These are phyloP conservation scores for Verbascum thapsus DNA, from an alignment of 257 asterid species.

Conservation along the genomic window DNA sequence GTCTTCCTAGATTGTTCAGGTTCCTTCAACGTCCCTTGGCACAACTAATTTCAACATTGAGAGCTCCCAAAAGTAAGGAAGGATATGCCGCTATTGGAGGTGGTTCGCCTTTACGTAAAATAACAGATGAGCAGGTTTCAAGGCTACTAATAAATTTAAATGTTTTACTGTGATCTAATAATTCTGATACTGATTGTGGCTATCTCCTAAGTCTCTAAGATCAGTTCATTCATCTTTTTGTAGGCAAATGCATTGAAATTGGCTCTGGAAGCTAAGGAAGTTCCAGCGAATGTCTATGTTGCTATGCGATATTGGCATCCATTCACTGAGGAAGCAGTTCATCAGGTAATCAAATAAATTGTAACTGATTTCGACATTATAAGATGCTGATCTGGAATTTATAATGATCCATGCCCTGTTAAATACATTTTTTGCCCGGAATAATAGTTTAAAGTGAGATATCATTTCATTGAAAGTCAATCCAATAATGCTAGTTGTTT, in stretches of 20 bases:
- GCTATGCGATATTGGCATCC: slow-evolving; percentile 99
- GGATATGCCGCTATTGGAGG: slow-evolving; percentile 99
- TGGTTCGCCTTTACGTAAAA: slow-evolving; percentile 93
- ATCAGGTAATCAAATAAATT: slow-evolving; percentile 51
- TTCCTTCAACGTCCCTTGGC: slow-evolving; percentile 95
- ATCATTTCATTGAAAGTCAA: not conserved
- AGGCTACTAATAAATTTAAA: not conserved
- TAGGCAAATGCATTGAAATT: slow-evolving; percentile 75
- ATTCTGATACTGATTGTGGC: not conserved
- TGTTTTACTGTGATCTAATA: slow-evolving; percentile 1
- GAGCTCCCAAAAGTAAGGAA: slow-evolving; percentile 97
- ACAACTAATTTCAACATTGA: slow-evolving; percentile 69
- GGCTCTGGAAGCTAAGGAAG: slow-evolving; percentile 68
- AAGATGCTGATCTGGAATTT: slow-evolving; percentile 6
- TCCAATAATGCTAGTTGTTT: not conserved
- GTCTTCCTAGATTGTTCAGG: slow-evolving; percentile 86
- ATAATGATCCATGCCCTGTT: not conserved
- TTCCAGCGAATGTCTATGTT: slow-evolving; percentile 75
- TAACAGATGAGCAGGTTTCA: slow-evolving; percentile 89
- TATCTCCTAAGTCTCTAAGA: slow-evolving; percentile 16
- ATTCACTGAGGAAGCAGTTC: slow-evolving; percentile 95
- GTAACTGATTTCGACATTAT: not conserved
- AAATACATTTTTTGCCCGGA: not conserved
- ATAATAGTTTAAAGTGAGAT: not conserved
- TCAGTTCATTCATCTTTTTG: slow-evolving; percentile 31